phyloP scores from a whole-genome alignment of 768 basidiomycete genomes.

The Cubamyces sp. region DNA sequence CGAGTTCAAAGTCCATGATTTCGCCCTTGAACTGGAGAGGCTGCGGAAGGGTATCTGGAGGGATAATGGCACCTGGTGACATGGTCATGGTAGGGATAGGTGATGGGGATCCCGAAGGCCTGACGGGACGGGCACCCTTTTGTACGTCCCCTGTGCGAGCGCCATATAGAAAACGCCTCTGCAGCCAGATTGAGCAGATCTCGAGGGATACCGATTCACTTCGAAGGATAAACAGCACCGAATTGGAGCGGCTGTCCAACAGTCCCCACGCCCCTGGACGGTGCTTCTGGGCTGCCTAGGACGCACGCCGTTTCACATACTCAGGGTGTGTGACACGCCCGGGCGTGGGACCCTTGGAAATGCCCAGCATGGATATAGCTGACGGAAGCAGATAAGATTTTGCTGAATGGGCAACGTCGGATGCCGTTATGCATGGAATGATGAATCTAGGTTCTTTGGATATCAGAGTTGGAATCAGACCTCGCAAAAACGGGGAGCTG shows the following conservation, averaged over 20 bases:
- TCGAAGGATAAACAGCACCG: conserved; percentile 26
- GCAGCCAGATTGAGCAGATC: conserved; percentile 25
- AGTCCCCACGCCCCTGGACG: conserved; percentile 26
- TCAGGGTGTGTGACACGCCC: conserved; percentile 23
- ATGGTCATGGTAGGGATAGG: conserved; percentile 26
- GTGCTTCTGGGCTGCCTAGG: conserved; percentile 27
- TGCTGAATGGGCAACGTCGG: conserved; percentile 27
- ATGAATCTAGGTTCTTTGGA: conserved; percentile 18
- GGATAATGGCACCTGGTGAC: conserved; percentile 23
- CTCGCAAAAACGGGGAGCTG: conserved; percentile 16
- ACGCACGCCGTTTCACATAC: conserved; percentile 22
- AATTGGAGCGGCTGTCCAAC: conserved; percentile 19
- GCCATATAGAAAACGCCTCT: conserved; percentile 23
- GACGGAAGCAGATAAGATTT: conserved; percentile 31
- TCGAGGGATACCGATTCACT: conserved; percentile 22
- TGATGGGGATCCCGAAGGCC: conserved; percentile 22
- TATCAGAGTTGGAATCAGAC: conserved; percentile 24
- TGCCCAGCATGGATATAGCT: conserved; percentile 18
- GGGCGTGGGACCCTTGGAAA: conserved; percentile 25
- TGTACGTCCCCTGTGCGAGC: conserved; percentile 22
- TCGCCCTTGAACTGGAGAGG: conserved; percentile 71
- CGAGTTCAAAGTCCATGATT: conserved; percentile 71
- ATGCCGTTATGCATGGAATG: conserved; percentile 32
- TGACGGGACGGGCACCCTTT: conserved; percentile 27
- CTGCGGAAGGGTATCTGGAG: conserved; percentile 27